phyloP scores from a whole-genome alignment of 192 early-diverging fungal genomes.

The Gaertneriomyces sp. region DNA sequence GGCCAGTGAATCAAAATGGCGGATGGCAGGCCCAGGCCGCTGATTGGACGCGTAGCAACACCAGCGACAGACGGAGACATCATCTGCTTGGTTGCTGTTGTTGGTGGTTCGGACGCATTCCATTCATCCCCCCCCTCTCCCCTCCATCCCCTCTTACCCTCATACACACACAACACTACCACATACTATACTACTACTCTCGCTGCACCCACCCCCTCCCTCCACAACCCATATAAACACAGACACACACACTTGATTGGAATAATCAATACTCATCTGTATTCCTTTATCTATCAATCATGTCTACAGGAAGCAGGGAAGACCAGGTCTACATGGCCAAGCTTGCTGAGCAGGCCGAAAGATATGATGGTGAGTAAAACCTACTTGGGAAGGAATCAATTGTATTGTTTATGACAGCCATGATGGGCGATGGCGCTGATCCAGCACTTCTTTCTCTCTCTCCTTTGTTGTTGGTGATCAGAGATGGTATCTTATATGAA shows the following conservation, averaged over 20 bases:
- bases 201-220: too few relatives aligned
- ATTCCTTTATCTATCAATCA: not conserved
- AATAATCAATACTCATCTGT: not conserved
- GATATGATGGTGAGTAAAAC: conserved; percentile 86
- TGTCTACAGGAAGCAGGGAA: conserved; percentile 38
- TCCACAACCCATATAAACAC: too few relatives aligned
- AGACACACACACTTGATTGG: not conserved
- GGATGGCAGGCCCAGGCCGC: too few relatives aligned
- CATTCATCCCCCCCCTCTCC: too few relatives aligned
- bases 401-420: not conserved
- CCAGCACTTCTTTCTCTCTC: not conserved
- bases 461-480: conserved; percentile 21
- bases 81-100: too few relatives aligned
- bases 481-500: conserved; percentile 89
- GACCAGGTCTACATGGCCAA: conserved; percentile 98
- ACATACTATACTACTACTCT: too few relatives aligned
- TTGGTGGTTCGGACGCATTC: too few relatives aligned
- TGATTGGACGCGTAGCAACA: too few relatives aligned
- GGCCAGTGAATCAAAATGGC: too few relatives aligned
- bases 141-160: too few relatives aligned
- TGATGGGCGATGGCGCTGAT: not conserved
- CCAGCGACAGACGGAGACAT: too few relatives aligned
- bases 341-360: conserved; percentile 98
- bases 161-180: too few relatives aligned
- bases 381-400: not conserved